These are phyloP conservation scores for Cucumis cinereus DNA, from an alignment of 306 rosid genomes.

Conservation along the genomic window DNA sequence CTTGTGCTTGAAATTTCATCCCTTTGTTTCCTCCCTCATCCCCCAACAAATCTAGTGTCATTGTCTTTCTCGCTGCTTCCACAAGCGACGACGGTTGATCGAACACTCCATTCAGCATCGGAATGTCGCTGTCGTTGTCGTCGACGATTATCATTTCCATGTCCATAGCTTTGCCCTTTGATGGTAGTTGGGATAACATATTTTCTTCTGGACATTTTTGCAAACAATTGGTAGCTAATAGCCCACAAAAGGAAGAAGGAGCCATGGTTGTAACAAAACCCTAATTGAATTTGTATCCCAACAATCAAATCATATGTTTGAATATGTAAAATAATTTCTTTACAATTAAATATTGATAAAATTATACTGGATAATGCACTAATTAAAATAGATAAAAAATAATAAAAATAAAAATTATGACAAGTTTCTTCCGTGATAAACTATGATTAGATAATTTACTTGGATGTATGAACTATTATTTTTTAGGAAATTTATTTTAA, in stretches of 20 bases:
- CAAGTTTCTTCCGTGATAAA: no score
- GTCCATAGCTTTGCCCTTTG: neutral
- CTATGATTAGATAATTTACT: no score
- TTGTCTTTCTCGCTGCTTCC: slow-evolving; percentile 5
- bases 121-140: neutral
- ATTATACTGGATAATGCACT: no score
- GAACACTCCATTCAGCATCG: neutral
- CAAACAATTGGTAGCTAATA: slow-evolving; percentile 4
- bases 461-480: no score
- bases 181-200: slow-evolving; percentile 9
- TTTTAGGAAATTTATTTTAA: no score
- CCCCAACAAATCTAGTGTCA: slow-evolving; percentile 76
- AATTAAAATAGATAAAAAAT: no score
- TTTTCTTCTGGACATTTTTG: slow-evolving; percentile 13
- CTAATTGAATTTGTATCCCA: no score
- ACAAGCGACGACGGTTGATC: neutral
- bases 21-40: slow-evolving; percentile 23
- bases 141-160: neutral
- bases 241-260: slow-evolving; percentile 29
- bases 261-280: slow-evolving; percentile 27
- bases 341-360: no score
- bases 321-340: no score
- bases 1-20: neutral
- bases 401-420: no score
- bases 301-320: no score